phyloP scores from a whole-genome alignment of 306 rosid species.

The Citrullus amarus region DNA sequence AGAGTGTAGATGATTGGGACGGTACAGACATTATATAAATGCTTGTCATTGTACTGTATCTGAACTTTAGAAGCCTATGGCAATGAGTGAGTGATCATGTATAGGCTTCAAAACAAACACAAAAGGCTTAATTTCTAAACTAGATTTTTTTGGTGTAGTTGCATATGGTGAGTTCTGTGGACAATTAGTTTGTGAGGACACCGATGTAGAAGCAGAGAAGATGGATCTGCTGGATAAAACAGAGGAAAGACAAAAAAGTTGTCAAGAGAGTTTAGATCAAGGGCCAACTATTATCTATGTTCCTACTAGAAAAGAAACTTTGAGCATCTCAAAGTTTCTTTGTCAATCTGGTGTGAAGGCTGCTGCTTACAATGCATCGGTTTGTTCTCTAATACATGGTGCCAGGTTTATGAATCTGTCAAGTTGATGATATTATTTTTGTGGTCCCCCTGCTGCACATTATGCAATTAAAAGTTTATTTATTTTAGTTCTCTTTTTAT shows the following conservation, averaged over 20 bases:
- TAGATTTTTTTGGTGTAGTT: constrained; percentile 25
- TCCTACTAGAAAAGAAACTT: constrained; percentile 77
- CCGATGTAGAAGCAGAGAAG: constrained; percentile 14
- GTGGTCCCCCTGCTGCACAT: too few relatives aligned
- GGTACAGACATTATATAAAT: constrained; percentile 28
- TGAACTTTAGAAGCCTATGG: neutral
- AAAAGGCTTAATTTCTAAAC: neutral
- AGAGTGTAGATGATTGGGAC: constrained; percentile 63
- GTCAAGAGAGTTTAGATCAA: constrained; percentile 33
- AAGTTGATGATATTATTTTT: neutral
- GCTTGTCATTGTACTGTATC: constrained; percentile 6
- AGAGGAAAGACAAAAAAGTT: constrained; percentile 33
- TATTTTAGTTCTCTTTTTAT: neutral
- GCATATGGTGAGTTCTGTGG: constrained; percentile 51
- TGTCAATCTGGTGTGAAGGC: constrained; percentile 69
- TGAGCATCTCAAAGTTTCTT: constrained; percentile 51
- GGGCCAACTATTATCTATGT: constrained; percentile 80
- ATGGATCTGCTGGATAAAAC: constrained; percentile 28
- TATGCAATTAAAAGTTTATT: neutral
- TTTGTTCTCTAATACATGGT: constrained; percentile 10
- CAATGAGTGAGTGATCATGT: neutral
- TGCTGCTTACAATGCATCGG: constrained; percentile 89
- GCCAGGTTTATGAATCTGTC: neutral
- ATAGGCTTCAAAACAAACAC: neutral
- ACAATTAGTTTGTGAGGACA: constrained; percentile 30